phyloP scores from a whole-genome alignment of 768 basidiomycete genomes.

The Suillus tomentosus region DNA sequence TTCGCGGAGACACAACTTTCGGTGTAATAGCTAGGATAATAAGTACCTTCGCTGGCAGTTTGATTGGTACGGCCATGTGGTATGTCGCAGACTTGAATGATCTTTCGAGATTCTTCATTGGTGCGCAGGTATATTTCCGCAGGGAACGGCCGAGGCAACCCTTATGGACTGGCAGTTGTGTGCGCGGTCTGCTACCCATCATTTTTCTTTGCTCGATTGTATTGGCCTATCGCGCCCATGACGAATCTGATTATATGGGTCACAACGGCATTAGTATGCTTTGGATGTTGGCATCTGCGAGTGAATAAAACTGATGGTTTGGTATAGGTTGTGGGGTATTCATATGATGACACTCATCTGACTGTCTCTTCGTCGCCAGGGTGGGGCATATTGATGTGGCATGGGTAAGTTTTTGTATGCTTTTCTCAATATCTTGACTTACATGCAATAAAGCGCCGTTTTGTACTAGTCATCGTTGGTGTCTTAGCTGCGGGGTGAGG shows the following conservation, averaged over 20 bases:
- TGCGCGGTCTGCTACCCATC: constrained; percentile 71
- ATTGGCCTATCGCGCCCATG: constrained; percentile 74
- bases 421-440: not conserved
- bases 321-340: constrained; percentile 70
- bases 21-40: constrained; percentile 60
- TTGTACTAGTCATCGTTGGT: constrained; percentile 68
- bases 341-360: constrained; percentile 63
- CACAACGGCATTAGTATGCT: constrained; percentile 58
- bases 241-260: constrained; percentile 71
- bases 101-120: not conserved
- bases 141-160: constrained; percentile 57
- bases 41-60: constrained; percentile 66
- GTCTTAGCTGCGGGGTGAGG: constrained; percentile 77
- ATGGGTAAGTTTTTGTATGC: constrained; percentile 49
- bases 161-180: constrained; percentile 71
- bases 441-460: constrained; percentile 49
- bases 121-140: constrained; percentile 65
- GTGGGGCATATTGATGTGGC: constrained; percentile 66
- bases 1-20: constrained; percentile 75
- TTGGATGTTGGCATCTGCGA: not conserved
- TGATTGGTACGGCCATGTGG: constrained; percentile 70
- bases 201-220: constrained; percentile 69
- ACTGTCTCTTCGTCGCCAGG: constrained; percentile 52
- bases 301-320: not conserved
- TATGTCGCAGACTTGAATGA: constrained; percentile 30